phyloP scores from a whole-genome alignment of 2,329 filamentous ascomycete species.

The Aspergillus ruber region DNA sequence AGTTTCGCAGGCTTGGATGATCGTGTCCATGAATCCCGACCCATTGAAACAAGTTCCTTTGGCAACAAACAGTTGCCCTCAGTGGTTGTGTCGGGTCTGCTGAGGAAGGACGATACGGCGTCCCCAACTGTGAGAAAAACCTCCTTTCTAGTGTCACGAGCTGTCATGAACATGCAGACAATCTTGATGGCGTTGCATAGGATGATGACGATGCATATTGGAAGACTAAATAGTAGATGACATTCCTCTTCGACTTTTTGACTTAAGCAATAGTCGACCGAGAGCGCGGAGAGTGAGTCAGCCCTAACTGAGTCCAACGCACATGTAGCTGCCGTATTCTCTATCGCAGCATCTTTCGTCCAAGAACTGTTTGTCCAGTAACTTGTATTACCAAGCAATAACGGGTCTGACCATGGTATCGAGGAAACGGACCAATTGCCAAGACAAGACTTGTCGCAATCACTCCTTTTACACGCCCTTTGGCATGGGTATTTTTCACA shows the following conservation, averaged over 20 bases:
- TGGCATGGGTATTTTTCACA: too few relatives aligned
- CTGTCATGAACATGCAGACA: conserved; percentile 1
- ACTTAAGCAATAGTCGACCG: background rate
- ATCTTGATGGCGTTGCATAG: conserved; percentile 3
- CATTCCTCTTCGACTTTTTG: background rate
- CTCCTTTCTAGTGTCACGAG: background rate
- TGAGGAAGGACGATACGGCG: conserved; percentile 32
- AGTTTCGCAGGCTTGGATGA: too few relatives aligned
- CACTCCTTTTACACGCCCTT: too few relatives aligned
- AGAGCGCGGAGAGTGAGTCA: background rate
- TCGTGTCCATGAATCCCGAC: too few relatives aligned
- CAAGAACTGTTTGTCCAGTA: background rate
- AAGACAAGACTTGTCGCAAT: background rate
- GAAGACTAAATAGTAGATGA: conserved; percentile 1
- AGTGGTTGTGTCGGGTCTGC: conserved; percentile 17
- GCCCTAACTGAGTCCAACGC: background rate
- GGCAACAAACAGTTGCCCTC: background rate
- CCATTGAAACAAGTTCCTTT: background rate
- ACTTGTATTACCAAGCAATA: background rate
- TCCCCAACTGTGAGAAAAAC: conserved; percentile 25
- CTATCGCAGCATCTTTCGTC: background rate
- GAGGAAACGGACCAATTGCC: background rate
- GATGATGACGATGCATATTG: conserved; percentile 2
- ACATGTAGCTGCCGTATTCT: background rate
- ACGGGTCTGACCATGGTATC: background rate